Evolutionary conservation across 805 yeast genomes (phyloP).

Genomic region (Metschnikowia colocasiae): DNA sequence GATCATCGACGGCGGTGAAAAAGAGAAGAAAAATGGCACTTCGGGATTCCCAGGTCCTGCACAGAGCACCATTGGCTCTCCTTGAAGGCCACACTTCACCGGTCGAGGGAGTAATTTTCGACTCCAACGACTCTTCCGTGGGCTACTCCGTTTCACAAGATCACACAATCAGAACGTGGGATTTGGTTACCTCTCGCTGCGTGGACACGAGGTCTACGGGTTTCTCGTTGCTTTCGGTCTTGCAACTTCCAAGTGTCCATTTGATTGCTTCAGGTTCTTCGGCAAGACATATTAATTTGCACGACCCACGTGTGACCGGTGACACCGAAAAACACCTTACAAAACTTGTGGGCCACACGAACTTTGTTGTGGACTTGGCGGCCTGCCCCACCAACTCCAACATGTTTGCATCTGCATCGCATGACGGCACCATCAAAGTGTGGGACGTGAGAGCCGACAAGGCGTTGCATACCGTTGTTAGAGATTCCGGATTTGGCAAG

Average conservation of each 20-base stretch:
- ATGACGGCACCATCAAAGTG: slow-evolving; percentile 90
- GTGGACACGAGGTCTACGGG: slow-evolving; percentile 88
- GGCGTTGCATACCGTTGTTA: slow-evolving; percentile 74
- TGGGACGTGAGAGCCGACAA: slow-evolving; percentile 93
- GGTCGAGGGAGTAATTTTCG: slow-evolving; percentile 81
- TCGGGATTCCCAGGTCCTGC: slow-evolving; percentile 68
- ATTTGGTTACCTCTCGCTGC: slow-evolving; percentile 77
- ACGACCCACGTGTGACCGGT: slow-evolving; percentile 78
- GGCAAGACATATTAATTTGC: slow-evolving; percentile 93
- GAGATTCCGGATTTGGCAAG: slow-evolving; percentile 61
- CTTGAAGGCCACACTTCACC: slow-evolving; percentile 83
- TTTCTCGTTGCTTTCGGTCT: slow-evolving; percentile 73
- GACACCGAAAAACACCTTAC: slow-evolving; percentile 58
- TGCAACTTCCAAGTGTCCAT: slow-evolving; percentile 62
- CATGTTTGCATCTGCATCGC: slow-evolving; percentile 88
- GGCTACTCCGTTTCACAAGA: slow-evolving; percentile 95
- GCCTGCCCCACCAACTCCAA: slow-evolving; percentile 74
- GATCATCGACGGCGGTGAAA: slow-evolving; percentile 70
- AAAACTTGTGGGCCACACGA: slow-evolving; percentile 84
- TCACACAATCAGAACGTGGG: slow-evolving; percentile 96
- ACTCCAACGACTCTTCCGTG: slow-evolving; percentile 66
- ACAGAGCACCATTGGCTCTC: slow-evolving; percentile 76
- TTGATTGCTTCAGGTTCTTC: slow-evolving; percentile 91
- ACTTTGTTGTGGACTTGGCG: slow-evolving; percentile 79
- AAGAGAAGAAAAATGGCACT: slow-evolving; percentile 83